A percentile compares a stretch with the other conserved stretches of the same genome.
phyloP scores from a whole-genome alignment of 1,139 yeast genomes.

The Nakaseomyces nivariensis region DNA sequence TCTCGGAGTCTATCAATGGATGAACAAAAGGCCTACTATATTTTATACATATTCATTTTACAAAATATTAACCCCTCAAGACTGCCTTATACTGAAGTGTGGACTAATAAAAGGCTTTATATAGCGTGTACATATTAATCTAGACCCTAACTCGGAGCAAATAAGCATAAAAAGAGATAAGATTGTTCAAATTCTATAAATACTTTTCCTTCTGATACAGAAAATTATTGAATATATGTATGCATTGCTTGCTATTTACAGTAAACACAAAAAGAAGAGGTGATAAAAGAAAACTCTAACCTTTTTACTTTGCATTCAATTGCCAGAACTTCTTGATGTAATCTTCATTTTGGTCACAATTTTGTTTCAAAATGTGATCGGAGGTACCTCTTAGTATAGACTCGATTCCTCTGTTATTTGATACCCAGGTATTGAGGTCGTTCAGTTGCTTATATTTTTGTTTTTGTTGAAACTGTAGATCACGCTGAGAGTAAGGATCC shows the following conservation, averaged over 20 bases:
- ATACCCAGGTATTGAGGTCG: conserved; percentile 29
- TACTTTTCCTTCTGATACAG: too few relatives aligned
- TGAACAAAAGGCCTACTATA: too few relatives aligned
- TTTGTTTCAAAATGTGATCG: conserved; percentile 28
- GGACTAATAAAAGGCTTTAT: too few relatives aligned
- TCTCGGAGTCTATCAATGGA: neutral
- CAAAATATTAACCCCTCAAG: neutral
- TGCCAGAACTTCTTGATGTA: conserved; percentile 19
- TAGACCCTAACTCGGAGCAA: too few relatives aligned
- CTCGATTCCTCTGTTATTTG: conserved; percentile 35
- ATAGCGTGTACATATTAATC: too few relatives aligned
- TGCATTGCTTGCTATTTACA: neutral
- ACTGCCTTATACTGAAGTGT: too few relatives aligned
- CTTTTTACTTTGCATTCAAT: conserved; percentile 2
- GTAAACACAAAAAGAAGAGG: neutral
- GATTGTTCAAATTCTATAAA: too few relatives aligned
- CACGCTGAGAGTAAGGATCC: conserved; percentile 41
- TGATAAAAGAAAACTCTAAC: too few relatives aligned
- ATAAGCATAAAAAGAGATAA: too few relatives aligned
- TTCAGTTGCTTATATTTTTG: conserved; percentile 24
- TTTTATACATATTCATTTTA: neutral
- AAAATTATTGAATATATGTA: neutral
- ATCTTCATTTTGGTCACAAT: conserved; percentile 30
- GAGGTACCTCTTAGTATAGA: conserved; percentile 33
- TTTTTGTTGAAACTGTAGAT: conserved; percentile 26